These are phyloP conservation scores for Monilinia fructigena DNA, from an alignment of 2,329 filamentous ascomycete species.

Conservation along the genomic window DNA sequence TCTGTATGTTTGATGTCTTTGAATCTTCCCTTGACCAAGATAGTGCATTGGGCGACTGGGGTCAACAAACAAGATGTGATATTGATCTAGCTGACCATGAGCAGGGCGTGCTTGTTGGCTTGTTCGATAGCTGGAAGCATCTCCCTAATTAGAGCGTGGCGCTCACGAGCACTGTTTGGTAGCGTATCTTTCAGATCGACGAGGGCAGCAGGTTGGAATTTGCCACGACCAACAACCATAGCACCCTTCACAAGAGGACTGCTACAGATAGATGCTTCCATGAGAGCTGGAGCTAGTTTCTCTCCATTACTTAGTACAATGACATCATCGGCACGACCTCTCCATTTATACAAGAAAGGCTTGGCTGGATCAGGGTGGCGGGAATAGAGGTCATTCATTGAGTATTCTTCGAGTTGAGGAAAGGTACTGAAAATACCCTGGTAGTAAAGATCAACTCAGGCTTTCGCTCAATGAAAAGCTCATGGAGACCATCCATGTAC, in stretches of 20 bases:
- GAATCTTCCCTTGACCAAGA: conserved; percentile 43
- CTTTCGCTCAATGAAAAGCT: conserved; percentile 25
- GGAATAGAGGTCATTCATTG: conserved; percentile 28
- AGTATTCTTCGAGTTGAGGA: conserved; percentile 27
- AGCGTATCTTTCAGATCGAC: conserved; percentile 24
- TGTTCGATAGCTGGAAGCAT: conserved; percentile 40
- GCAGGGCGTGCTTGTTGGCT: conserved; percentile 37
- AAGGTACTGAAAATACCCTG: conserved; percentile 28
- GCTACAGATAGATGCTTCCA: conserved; percentile 42
- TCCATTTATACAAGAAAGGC: conserved; percentile 25
- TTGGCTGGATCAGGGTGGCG: conserved; percentile 28
- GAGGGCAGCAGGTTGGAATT: conserved; percentile 26
- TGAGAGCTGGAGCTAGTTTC: conserved; percentile 45
- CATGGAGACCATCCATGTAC: conserved; percentile 26
- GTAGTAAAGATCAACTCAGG: conserved; percentile 26
- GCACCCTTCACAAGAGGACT: conserved; percentile 41
- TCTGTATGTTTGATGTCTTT: conserved; percentile 37
- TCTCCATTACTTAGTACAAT: conserved; percentile 42
- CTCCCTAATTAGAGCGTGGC: conserved; percentile 28
- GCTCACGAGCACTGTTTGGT: conserved; percentile 16
- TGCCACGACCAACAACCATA: conserved; percentile 41
- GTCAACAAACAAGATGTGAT: conserved; percentile 38
- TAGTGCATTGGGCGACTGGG: conserved; percentile 40
- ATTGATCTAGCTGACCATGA: conserved; percentile 38
- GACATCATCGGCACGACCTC: conserved; percentile 28